A percentile compares a stretch with the other conserved stretches of the same genome.
phyloP scores from a whole-genome alignment of 257 asterid genomes.

The Orobanche coerulescens region DNA sequence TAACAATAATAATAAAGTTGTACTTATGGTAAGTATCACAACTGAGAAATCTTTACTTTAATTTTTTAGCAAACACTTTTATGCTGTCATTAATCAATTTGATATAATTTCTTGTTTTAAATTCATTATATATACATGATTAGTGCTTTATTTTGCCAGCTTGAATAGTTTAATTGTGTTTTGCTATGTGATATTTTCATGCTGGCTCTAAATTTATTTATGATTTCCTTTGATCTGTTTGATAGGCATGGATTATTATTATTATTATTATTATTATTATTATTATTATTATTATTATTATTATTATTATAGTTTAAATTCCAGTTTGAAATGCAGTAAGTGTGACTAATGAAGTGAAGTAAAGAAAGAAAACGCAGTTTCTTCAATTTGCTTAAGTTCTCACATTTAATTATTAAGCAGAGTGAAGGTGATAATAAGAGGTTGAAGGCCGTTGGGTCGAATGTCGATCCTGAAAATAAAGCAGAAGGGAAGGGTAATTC shows the following conservation, averaged over 20 bases:
- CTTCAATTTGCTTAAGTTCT: background rate
- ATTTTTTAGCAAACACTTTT: background rate
- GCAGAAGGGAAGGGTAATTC: conserved; percentile 36
- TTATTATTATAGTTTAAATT: background rate
- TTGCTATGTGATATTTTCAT: conserved; percentile 2
- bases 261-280: too few relatives aligned
- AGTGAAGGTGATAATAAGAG: conserved; percentile 40
- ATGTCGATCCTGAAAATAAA: conserved; percentile 27
- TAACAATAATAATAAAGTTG: background rate
- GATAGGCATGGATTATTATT: background rate
- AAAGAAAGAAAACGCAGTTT: background rate
- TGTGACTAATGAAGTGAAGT: background rate
- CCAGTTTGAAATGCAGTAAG: background rate
- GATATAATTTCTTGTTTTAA: background rate
- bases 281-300: too few relatives aligned
- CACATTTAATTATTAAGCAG: conserved; percentile 23
- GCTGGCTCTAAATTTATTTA: too few relatives aligned
- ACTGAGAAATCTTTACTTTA: conserved; percentile 3
- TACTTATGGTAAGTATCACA: conserved; percentile 23
- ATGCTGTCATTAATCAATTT: too few relatives aligned
- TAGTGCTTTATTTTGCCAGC: conserved; percentile 16
- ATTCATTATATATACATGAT: conserved; percentile 1
- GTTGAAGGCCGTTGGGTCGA: conserved; percentile 28
- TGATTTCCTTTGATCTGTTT: conserved; percentile 1
- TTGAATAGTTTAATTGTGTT: conserved; percentile 9